Conservation (phyloP, 2,329 filamentous ascomycete genomes). For the Talaromyces sp. region DNA sequence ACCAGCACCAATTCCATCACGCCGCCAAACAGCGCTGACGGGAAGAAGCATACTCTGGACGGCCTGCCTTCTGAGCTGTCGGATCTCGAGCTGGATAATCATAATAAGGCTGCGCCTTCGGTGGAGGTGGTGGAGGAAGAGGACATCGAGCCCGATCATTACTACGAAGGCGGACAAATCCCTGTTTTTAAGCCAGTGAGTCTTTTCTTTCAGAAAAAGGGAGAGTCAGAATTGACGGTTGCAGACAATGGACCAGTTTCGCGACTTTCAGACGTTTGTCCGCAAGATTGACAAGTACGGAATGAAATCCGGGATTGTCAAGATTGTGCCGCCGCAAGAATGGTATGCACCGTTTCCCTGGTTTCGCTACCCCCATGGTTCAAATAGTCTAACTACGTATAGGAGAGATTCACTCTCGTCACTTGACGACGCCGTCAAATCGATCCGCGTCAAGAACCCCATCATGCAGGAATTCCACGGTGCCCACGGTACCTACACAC, state of each 20-base stretch:
- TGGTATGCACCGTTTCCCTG: constrained; percentile 58
- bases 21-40: constrained; percentile 40
- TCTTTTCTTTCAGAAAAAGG: constrained; percentile 17
- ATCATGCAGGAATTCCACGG: constrained; percentile 99
- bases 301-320: constrained; percentile 96
- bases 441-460: constrained; percentile 88
- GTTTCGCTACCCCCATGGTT: not conserved
- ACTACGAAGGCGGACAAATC: constrained; percentile 75
- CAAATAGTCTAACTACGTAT: constrained; percentile 2
- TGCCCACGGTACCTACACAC: constrained; percentile 88
- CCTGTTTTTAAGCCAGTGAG: constrained; percentile 85
- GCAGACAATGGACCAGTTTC: constrained; percentile 85
- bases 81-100: constrained; percentile 37
- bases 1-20: constrained; percentile 35
- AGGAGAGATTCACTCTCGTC: constrained; percentile 68
- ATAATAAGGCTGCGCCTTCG: constrained; percentile 18
- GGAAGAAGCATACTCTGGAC: constrained; percentile 40
- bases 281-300: constrained; percentile 87
- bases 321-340: constrained; percentile 88
- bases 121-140: constrained; percentile 53
- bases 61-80: constrained; percentile 37
- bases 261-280: constrained; percentile 88
- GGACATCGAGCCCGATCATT: constrained; percentile 78
- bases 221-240: constrained; percentile 6
- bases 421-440: constrained; percentile 82